Evolutionary conservation across 495 filamentous ascomycete genomes (phyloP), one percentile per base, ranked within the genome.

Genomic region (Sordaria brevicollis): DNA sequence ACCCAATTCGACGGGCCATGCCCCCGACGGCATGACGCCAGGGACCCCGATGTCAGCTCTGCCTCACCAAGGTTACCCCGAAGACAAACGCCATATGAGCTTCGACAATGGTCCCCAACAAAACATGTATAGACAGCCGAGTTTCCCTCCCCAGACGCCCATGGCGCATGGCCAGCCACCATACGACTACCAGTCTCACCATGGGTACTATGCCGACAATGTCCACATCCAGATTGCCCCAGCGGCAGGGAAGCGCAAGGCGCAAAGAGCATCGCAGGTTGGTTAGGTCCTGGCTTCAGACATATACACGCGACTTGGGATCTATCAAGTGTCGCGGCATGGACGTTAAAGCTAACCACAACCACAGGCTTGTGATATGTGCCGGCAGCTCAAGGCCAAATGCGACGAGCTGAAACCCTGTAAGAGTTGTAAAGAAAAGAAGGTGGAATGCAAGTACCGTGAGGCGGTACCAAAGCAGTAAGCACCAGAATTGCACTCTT

Each of bases 391-490:
- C n/a, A 91, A 91, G 76, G 88, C 89, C 34, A 91, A 90, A 78
- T 91, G 89, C 76, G 88, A 90, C 70, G 89, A 91, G 80, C 81
- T 82, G 67, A 89, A 84, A 77, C 89, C 86, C 3, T 88, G 86
- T 73, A 83, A 82, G 43, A 86, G 82, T 49, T 88, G 86, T 71
- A 81, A 81, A 66, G 86, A 88, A 70, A 88, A 88, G 71, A 82
- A 81, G 54, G 77, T 86, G 8, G 81, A 85, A 25, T 91, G 89
- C 79, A 83, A 84, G 74, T 91, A 91, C 75, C 85, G 88, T 33
- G 88, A 90, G 67, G 86, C 89, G 6, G 86, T 87, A 15, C 88
- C 88, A 33, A 90, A 90, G 70, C 88, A 89, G 89, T 91, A 79
- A 74, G 86, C 80, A 35, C 34, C n/a, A n/a, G n/a, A n/a, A n/a